A percentile compares a stretch with the other conserved stretches of the same genome.
phyloP scores from a whole-genome alignment of 2,329 filamentous ascomycete species.

The Amphichorda felina region DNA sequence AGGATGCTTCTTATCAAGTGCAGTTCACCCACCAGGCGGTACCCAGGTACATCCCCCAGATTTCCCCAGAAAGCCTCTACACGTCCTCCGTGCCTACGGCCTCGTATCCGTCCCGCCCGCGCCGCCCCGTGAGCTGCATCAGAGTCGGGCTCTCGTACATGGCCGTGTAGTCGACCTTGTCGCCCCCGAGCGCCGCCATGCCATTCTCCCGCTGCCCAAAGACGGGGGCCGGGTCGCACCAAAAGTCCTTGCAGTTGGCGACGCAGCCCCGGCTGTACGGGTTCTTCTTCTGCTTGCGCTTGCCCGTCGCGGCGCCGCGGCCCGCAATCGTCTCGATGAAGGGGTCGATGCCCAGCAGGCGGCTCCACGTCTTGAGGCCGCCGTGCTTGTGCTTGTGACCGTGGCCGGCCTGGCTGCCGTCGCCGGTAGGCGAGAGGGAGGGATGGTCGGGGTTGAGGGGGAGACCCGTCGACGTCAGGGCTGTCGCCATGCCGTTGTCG shows the following conservation, averaged over 20 bases:
- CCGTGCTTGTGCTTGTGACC: conserved; percentile 46
- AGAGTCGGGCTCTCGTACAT: conserved; percentile 77
- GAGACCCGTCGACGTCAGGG: conserved; percentile 67
- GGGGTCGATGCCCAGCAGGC: conserved; percentile 79
- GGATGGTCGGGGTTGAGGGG: conserved; percentile 57
- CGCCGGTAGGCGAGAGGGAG: conserved; percentile 42
- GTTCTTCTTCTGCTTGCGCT: conserved; percentile 53
- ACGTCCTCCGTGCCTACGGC: conserved; percentile 44
- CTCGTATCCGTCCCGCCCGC: conserved; percentile 48
- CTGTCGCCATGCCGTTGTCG: conserved; percentile 50
- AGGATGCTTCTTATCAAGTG: no score
- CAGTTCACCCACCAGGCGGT: no score
- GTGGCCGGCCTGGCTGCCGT: conserved; percentile 30
- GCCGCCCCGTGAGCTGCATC: conserved; percentile 44
- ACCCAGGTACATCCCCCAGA: no score
- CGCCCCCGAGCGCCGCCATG: conserved; percentile 63
- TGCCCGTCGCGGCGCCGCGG: conserved; percentile 52
- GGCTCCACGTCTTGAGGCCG: conserved; percentile 68
- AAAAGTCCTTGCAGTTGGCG: conserved; percentile 93
- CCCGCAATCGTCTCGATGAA: conserved; percentile 90
- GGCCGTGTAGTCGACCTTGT: conserved; percentile 72
- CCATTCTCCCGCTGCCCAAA: conserved; percentile 68
- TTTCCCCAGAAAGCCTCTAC: conserved; percentile 5
- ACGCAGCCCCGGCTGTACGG: conserved; percentile 75
- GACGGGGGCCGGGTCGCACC: conserved; percentile 77